phyloP scores from a whole-genome alignment of 805 yeast genomes.

The Cyberlindnera mrakii region DNA sequence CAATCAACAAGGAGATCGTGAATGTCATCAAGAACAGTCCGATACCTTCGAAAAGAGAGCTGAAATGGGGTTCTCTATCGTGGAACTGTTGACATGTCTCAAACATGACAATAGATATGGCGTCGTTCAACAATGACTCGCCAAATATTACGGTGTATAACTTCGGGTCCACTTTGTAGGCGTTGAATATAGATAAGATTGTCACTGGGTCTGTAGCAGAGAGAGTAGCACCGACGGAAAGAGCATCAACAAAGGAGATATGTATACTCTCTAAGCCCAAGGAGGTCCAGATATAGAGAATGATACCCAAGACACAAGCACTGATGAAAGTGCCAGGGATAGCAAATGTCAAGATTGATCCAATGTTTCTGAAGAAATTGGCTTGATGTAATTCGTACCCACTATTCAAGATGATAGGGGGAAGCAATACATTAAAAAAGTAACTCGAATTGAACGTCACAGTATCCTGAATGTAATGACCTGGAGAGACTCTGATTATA shows the following conservation, averaged over 20 bases:
- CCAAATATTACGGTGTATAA: constrained; percentile 96
- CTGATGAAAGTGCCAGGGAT: constrained; percentile 95
- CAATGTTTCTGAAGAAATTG: constrained; percentile 87
- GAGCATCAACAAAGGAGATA: constrained; percentile 92
- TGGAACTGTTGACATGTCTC: constrained; percentile 97
- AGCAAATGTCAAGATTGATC: constrained; percentile 88
- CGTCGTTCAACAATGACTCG: constrained; percentile 91
- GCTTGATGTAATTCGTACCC: constrained; percentile 97
- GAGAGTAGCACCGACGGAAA: constrained; percentile 95
- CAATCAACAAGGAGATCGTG: constrained; percentile 84
- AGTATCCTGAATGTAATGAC: constrained; percentile 94
- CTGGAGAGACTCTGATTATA: constrained; percentile 85
- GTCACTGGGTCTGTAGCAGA: constrained; percentile 99
- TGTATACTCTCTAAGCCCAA: constrained; percentile 84
- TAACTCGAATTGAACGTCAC: constrained; percentile 92
- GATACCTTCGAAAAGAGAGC: constrained; percentile 86
- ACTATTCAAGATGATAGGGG: constrained; percentile 93
- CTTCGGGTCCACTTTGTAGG: constrained; percentile 97
- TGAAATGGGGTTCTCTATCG: constrained; percentile 70
- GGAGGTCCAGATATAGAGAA: constrained; percentile 84
- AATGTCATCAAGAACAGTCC: constrained; percentile 92
- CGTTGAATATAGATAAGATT: constrained; percentile 89
- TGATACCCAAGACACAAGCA: constrained; percentile 83
- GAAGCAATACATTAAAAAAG: constrained; percentile 88
- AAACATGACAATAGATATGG: constrained; percentile 97